phyloP scores from a whole-genome alignment of 805 yeast species.

The Ogataea nitratoaversa region DNA sequence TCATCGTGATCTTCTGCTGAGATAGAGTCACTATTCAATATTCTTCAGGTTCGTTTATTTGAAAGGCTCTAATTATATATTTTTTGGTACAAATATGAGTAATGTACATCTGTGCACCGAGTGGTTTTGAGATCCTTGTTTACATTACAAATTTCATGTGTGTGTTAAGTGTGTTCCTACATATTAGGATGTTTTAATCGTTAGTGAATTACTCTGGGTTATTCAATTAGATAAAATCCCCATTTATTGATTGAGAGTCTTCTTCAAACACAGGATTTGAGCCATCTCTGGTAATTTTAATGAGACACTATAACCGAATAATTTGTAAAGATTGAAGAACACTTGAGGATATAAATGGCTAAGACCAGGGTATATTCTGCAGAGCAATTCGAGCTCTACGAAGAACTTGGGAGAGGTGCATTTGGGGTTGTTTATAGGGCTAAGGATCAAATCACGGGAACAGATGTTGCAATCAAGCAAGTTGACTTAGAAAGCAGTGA shows the following conservation, averaged over 20 bases:
- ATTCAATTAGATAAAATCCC: too few species aligned
- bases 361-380: conserved; percentile 22
- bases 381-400: conserved; percentile 43
- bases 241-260: too few species aligned
- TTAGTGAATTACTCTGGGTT: too few species aligned
- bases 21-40: too few species aligned
- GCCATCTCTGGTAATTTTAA: too few species aligned
- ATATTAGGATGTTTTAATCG: too few species aligned
- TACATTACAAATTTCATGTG: neutral
- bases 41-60: too few species aligned
- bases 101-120: neutral
- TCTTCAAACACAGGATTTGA: too few species aligned
- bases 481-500: conserved; percentile 70
- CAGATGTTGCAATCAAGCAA: conserved; percentile 57
- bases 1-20: too few species aligned
- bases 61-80: too few species aligned
- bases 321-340: neutral
- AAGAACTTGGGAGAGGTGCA: conserved; percentile 71
- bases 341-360: neutral
- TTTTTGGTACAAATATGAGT: too few species aligned
- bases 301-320: neutral
- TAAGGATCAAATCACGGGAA: conserved; percentile 37
- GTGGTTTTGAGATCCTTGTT: neutral
- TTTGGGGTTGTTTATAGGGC: conserved; percentile 76
- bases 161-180: too few species aligned